phyloP scores from a whole-genome alignment of 202 grass and related monocot genomes.

The Dendrocalamus latiflorus region DNA sequence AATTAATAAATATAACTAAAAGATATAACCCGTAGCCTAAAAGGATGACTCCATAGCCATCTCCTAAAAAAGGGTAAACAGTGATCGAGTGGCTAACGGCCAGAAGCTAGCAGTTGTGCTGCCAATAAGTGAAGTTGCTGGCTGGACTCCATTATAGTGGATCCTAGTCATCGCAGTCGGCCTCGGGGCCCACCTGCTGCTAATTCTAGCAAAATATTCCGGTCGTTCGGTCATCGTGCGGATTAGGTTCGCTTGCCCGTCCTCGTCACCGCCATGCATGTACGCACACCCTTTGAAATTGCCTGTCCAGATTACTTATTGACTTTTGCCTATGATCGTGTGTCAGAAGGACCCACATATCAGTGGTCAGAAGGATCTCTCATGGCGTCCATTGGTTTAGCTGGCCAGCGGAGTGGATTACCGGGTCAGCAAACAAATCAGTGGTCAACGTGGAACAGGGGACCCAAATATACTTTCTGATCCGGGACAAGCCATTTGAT shows the following conservation, averaged over 20 bases:
- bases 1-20: too few relatives aligned
- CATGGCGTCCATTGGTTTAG: too few relatives aligned
- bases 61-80: too few relatives aligned
- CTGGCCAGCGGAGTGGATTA: not conserved
- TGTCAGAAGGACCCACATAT: too few relatives aligned
- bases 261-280: not conserved
- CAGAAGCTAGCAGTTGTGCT: too few relatives aligned
- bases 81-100: too few relatives aligned
- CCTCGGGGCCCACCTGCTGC: not conserved
- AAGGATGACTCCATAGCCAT: too few relatives aligned
- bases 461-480: too few relatives aligned
- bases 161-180: not conserved
- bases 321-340: not conserved
- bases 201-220: not conserved
- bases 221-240: too few relatives aligned
- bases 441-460: slow-evolving; percentile 2
- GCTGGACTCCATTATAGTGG: not conserved
- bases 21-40: too few relatives aligned
- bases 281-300: slow-evolving; percentile 14
- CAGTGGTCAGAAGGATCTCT: too few relatives aligned
- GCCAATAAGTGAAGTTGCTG: too few relatives aligned
- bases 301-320: not conserved
- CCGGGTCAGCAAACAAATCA: not conserved
- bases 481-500: not conserved
- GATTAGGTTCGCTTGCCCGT: not conserved